A percentile compares a stretch with the other conserved stretches of the same genome.
Conservation (phyloP, 331 rosid genomes). For the Phaseolus coccineus region DNA sequence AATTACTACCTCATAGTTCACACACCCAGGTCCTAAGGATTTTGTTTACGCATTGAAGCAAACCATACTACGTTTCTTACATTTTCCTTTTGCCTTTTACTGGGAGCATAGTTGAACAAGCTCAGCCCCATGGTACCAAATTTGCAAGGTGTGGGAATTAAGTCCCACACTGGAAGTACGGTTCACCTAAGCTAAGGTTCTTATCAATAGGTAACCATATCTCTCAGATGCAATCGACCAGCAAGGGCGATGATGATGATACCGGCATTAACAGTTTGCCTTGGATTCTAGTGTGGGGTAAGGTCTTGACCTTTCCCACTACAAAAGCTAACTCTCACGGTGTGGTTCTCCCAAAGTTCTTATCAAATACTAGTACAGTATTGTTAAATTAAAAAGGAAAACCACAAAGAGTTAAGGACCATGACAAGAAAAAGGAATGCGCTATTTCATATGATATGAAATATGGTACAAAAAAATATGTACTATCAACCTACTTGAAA, state of each 20-base stretch:
- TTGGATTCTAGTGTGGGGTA: neutral
- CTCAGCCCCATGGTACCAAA: neutral
- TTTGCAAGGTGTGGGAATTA: neutral
- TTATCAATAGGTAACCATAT: neutral
- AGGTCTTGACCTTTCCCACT: neutral
- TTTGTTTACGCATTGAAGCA: neutral
- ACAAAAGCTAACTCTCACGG: neutral
- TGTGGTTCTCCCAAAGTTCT: neutral
- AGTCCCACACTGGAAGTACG: neutral
- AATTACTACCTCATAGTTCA: neutral
- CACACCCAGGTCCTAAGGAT: neutral
- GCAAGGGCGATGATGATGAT: neutral
- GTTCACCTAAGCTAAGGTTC: neutral
- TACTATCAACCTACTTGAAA: neutral
- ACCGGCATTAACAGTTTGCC: neutral
- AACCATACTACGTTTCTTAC: neutral
- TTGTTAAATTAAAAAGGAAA: constrained; percentile 15
- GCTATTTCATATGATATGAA: neutral
- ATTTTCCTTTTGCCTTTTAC: neutral
- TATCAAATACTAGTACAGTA: neutral
- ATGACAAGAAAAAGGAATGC: neutral
- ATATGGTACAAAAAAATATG: neutral
- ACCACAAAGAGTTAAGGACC: neutral
- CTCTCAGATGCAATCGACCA: neutral
- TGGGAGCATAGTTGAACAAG: neutral